Evolutionary conservation across 1,284 basidiomycete species (phyloP).

Genomic region (Moesziomyces sp.): DNA sequence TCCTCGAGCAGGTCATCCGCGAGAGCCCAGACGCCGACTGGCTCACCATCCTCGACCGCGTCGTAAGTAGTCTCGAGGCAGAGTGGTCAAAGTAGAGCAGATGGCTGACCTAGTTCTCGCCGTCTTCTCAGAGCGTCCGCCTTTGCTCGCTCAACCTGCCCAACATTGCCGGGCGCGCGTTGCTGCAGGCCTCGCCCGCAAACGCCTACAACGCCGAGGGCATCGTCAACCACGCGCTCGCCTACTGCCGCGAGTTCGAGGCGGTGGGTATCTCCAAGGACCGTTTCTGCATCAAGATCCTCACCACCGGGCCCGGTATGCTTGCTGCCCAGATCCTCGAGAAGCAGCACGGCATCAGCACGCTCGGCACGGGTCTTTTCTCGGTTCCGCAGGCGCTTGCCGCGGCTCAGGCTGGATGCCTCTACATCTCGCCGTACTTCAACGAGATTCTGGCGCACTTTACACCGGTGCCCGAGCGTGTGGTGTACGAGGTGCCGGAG

Average conservation of each 20-base stretch:
- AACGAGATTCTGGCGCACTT: slow-evolving; percentile 67
- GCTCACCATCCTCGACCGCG: slow-evolving; percentile 25
- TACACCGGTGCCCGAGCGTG: slow-evolving; percentile 8
- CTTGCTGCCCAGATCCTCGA: slow-evolving; percentile 53
- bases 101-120: too few species aligned
- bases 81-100: too few species aligned
- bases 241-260: slow-evolving; percentile 28
- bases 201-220: slow-evolving; percentile 26
- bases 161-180: slow-evolving; percentile 29
- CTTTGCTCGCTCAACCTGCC: slow-evolving; percentile 28
- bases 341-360: slow-evolving; percentile 62
- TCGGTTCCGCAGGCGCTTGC: slow-evolving; percentile 66
- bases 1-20: slow-evolving; percentile 28
- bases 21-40: slow-evolving; percentile 24
- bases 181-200: slow-evolving; percentile 29
- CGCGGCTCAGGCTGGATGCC: slow-evolving; percentile 64
- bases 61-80: slow-evolving; percentile 5
- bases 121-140: slow-evolving; percentile 11
- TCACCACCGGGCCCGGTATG: slow-evolving; percentile 65
- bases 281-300: slow-evolving; percentile 67
- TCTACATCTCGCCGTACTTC: slow-evolving; percentile 66
- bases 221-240: slow-evolving; percentile 29
- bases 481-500: slow-evolving; percentile 22
- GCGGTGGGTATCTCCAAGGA: slow-evolving; percentile 37
- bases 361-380: slow-evolving; percentile 67